Evolutionary conservation across 2,329 filamentous ascomycete genomes (phyloP).

Genomic region (Ophiostoma sp.): DNA sequence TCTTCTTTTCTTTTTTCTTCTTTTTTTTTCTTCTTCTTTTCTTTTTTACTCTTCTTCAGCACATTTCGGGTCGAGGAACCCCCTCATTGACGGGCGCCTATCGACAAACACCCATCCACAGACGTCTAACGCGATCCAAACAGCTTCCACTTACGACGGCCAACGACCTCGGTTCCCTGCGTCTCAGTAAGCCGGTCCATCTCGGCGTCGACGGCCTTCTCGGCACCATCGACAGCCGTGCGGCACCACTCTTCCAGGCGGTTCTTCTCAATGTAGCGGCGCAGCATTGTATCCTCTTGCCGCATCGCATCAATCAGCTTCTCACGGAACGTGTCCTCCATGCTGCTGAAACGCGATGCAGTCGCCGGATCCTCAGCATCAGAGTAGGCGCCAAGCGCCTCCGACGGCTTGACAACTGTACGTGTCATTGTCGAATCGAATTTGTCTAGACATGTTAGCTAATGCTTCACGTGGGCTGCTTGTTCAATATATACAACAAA

Average conservation of each 20-base stretch:
- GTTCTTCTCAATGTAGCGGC: constrained; percentile 59
- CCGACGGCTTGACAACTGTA: constrained; percentile 46
- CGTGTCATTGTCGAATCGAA: constrained; percentile 33
- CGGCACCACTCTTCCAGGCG: constrained; percentile 62
- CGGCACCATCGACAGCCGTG: constrained; percentile 29
- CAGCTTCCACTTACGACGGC: constrained; percentile 19
- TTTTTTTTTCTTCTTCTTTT: background rate
- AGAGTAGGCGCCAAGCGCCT: constrained; percentile 55
- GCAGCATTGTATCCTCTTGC: constrained; percentile 63
- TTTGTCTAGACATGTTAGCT: constrained; percentile 31
- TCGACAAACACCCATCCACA: background rate
- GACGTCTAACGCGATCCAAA: constrained; percentile 16
- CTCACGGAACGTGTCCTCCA: constrained; percentile 58
- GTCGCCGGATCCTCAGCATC: constrained; percentile 51
- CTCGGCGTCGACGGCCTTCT: constrained; percentile 30
- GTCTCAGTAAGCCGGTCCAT: constrained; percentile 26
- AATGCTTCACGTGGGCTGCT: constrained; percentile 9
- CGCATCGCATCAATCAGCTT: constrained; percentile 67
- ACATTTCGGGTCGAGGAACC: too few species aligned
- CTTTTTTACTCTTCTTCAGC: background rate
- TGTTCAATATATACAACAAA: constrained; percentile 3
- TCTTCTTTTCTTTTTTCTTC: background rate
- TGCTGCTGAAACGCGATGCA: constrained; percentile 45
- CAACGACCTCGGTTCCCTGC: constrained; percentile 14
- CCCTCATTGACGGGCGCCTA: too few species aligned